Evolutionary conservation across 2,329 filamentous ascomycete genomes (phyloP).

Genomic region (Epichloe uncinata): DNA sequence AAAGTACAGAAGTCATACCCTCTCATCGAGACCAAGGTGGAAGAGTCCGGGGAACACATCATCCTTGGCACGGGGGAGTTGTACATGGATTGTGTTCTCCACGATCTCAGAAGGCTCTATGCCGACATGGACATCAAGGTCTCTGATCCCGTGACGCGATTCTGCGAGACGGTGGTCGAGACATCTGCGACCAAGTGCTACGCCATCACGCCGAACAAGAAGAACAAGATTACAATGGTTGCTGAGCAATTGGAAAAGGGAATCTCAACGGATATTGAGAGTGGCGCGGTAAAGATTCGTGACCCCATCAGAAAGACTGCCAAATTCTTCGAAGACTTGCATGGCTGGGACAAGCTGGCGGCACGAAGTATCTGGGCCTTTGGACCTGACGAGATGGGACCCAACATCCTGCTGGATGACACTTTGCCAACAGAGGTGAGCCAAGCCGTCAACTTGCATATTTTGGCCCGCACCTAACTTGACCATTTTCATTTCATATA

Average conservation of each 20-base stretch:
- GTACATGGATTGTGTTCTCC: slow-evolving; percentile 99
- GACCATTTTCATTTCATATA: slow-evolving; percentile 14
- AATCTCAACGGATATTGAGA: slow-evolving; percentile 93
- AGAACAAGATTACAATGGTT: slow-evolving; percentile 98
- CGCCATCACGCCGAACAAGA: slow-evolving; percentile 95
- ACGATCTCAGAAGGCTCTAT: slow-evolving; percentile 85
- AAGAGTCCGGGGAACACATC: slow-evolving; percentile 97
- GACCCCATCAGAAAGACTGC: slow-evolving; percentile 88
- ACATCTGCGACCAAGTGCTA: slow-evolving; percentile 97
- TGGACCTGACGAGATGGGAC: slow-evolving; percentile 84
- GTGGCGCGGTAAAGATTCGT: slow-evolving; percentile 76
- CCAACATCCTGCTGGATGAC: slow-evolving; percentile 94
- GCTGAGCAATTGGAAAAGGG: slow-evolving; percentile 92
- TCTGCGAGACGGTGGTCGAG: slow-evolving; percentile 96
- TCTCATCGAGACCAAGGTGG: slow-evolving; percentile 88
- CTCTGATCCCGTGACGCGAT: slow-evolving; percentile 91
- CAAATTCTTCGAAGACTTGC: slow-evolving; percentile 93
- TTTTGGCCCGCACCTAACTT: background rate
- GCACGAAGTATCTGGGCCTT: slow-evolving; percentile 97
- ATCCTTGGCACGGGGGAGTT: slow-evolving; percentile 94
- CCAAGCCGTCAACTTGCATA: background rate
- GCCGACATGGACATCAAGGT: slow-evolving; percentile 99
- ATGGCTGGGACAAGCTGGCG: slow-evolving; percentile 92
- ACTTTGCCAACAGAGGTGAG: slow-evolving; percentile 75
- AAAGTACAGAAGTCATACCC: slow-evolving; percentile 98